Percentiles rank a stretch among this genome's conserved stretches.
Evolutionary conservation across 2,329 filamentous ascomycete genomes (phyloP).

Genomic region (Capronia coronata): DNA sequence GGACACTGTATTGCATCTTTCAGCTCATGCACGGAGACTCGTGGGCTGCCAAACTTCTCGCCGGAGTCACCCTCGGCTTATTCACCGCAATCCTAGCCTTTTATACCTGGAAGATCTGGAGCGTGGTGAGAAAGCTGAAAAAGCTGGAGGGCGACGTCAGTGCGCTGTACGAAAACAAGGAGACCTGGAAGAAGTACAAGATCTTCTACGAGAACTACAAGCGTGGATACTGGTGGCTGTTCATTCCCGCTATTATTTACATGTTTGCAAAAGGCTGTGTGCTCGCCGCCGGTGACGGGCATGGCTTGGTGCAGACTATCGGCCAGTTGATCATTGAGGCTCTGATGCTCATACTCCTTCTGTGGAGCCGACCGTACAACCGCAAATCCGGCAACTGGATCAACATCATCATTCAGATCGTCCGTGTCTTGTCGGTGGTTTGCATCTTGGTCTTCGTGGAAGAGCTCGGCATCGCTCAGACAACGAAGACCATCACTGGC

Average conservation of each 20-base stretch:
- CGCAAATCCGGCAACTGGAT: constrained; percentile 83
- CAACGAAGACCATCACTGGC: constrained; percentile 88
- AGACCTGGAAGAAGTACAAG: constrained; percentile 89
- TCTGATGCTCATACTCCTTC: constrained; percentile 67
- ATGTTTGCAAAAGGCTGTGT: constrained; percentile 83
- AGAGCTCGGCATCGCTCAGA: constrained; percentile 80
- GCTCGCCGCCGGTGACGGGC: constrained; percentile 76
- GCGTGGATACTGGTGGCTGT: constrained; percentile 94
- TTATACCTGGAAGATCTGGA: constrained; percentile 79
- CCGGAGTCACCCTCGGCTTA: constrained; percentile 68
- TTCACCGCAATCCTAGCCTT: constrained; percentile 78
- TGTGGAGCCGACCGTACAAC: constrained; percentile 82
- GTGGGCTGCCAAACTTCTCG: constrained; percentile 81
- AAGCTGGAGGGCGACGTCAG: constrained; percentile 64
- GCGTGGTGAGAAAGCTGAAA: constrained; percentile 67
- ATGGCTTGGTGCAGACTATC: constrained; percentile 73
- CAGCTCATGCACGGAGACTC: constrained; percentile 92
- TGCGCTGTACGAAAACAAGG: constrained; percentile 78
- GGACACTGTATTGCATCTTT: constrained; percentile 93
- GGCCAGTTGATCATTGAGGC: constrained; percentile 76
- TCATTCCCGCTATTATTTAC: constrained; percentile 82
- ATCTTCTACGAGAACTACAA: constrained; percentile 96
- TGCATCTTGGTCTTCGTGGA: constrained; percentile 93
- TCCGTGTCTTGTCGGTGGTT: constrained; percentile 78
- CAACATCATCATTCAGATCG: constrained; percentile 84